A percentile compares a stretch with the other conserved stretches of the same genome.
These are phyloP conservation scores for Pyrenochaeta sp. DNA, from an alignment of 2,329 filamentous ascomycete species.

Conservation along the genomic window DNA sequence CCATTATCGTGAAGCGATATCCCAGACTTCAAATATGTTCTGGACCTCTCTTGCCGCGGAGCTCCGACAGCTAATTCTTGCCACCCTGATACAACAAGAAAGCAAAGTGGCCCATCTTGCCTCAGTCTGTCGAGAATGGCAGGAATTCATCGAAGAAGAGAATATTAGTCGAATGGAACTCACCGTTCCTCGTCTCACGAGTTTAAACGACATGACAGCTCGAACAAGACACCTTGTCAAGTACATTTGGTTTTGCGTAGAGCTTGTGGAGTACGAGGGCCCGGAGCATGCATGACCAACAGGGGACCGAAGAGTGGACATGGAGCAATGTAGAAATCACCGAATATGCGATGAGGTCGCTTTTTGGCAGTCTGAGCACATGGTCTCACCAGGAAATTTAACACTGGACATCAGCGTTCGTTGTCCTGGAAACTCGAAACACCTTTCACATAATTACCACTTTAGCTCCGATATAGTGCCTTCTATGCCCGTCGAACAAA, in stretches of 20 bases:
- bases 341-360: neutral
- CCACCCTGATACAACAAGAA: conserved; percentile 1
- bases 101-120: conserved; percentile 12
- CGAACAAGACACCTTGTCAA: conserved; percentile 7
- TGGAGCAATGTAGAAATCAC: neutral
- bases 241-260: conserved; percentile 15
- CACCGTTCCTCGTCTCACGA: conserved; percentile 3
- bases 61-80: conserved; percentile 8
- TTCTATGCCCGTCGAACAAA: conserved; percentile 2
- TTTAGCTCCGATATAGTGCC: neutral
- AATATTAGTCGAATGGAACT: conserved; percentile 13
- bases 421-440: conserved; percentile 14
- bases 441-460: conserved; percentile 13
- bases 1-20: too few species aligned
- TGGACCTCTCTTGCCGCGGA: conserved; percentile 9
- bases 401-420: conserved; percentile 16
- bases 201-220: neutral
- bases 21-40: neutral
- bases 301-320: neutral
- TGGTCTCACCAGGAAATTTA: conserved; percentile 1
- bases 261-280: conserved; percentile 12
- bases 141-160: conserved; percentile 12
- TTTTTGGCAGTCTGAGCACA: conserved; percentile 11
- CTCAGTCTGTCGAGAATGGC: conserved; percentile 17
- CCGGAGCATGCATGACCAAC: conserved; percentile 7